Evolutionary conservation across 139 green algal species (phyloP).

Genomic region (Chlorella sp.): DNA sequence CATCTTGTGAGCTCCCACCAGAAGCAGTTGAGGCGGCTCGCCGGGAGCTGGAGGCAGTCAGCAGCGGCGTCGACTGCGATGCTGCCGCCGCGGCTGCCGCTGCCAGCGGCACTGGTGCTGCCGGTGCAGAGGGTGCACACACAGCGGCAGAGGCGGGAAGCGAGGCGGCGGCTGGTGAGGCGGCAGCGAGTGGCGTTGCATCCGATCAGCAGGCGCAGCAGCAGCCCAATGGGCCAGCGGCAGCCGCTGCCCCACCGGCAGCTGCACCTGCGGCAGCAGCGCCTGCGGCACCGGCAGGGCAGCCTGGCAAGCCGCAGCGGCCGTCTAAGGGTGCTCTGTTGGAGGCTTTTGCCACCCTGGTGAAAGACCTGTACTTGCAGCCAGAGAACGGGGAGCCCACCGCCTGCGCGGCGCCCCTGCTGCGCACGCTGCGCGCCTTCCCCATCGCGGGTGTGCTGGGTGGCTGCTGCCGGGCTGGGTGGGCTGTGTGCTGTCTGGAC

Average conservation of each 20-base stretch:
- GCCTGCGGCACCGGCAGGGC: background rate
- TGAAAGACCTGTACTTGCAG: conserved; percentile 39
- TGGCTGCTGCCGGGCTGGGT: background rate
- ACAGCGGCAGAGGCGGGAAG: background rate
- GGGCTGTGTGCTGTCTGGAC: background rate
- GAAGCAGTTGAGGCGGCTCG: background rate
- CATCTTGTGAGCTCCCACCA: background rate
- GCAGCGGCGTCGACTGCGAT: background rate
- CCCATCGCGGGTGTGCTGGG: conserved; percentile 19
- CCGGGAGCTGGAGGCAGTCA: background rate
- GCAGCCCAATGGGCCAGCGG: background rate
- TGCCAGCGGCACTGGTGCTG: background rate
- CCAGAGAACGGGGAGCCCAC: background rate
- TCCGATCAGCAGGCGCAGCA: background rate
- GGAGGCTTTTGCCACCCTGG: conserved; percentile 23
- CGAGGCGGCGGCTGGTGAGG: background rate
- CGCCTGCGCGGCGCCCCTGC: conserved; percentile 37
- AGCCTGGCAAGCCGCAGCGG: background rate
- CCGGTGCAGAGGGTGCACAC: background rate
- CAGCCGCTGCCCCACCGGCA: background rate
- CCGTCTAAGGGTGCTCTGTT: conserved; percentile 10
- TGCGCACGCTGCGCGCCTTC: conserved; percentile 45
- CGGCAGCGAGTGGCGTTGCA: background rate
- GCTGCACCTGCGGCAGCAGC: background rate
- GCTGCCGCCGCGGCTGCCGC: background rate